Base-by-base conservation (phyloP, 176 grass and related monocot species). In the Bothriochloa decipiens region DNA sequence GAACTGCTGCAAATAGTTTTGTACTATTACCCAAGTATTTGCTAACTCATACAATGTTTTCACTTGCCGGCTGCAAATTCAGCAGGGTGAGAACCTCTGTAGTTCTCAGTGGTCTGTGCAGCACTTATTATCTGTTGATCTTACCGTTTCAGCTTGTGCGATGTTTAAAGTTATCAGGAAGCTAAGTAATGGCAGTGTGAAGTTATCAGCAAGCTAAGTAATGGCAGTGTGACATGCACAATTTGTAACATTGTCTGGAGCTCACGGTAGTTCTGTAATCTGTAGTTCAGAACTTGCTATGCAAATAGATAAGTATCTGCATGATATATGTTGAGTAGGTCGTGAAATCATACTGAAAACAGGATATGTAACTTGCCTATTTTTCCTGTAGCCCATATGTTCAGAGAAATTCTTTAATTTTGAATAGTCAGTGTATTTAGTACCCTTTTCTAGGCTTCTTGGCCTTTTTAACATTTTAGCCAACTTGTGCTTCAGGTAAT, bases 231-330 rank as follows among this genome's bases (percentile, higher is more conserved):
- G 15, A 27, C 7, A 17, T 78, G 75, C 14, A 10, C 23, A 42
- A 98, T 73, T 41, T 45, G 11, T 53, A 53, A 53, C 17, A 53
- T 53, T 53, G 50, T 53, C 50, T 53, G 16, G 17, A 53, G 5
- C 50, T 17, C 50, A 18, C 50, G 0, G 17, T 53, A 53, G 50
- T 53, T 53, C 50, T 13, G 16, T 35, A 53, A n/a, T 53, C 50
- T 53, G 13, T 23, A 41, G 20, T 12, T 23, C 26, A 36, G 8
- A 33, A 36, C 32, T 33, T 75, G 16, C 16, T 35, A 49, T 35
- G 16, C 8, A 62, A 62, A 35, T 0, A 55, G 16, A 36, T 7
- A 57, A 57, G 29, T 23, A 15, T 33, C 2, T 12, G 52, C 11
- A 36, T 57, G 28, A 55, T 17, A 35, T 17, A 13, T 55, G 3